Percentiles rank a stretch among this genome's conserved stretches.
These are phyloP conservation scores for Leccinum subfulvum DNA, from an alignment of 1,284 basidiomycete species.

Conservation along the genomic window DNA sequence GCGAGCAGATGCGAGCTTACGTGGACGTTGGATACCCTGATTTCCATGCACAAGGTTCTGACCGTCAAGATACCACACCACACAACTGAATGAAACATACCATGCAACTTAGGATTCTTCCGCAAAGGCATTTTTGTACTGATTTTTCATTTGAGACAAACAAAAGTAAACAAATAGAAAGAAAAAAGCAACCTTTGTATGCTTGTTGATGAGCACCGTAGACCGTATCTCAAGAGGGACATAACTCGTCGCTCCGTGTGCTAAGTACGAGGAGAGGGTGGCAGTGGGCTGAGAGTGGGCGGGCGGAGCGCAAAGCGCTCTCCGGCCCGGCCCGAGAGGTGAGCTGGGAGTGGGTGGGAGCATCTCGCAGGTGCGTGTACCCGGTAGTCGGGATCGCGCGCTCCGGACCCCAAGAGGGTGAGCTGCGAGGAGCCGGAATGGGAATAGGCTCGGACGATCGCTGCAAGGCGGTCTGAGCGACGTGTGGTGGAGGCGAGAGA, in stretches of 20 bases:
- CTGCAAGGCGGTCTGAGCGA: too few species aligned
- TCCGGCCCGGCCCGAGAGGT: too few species aligned
- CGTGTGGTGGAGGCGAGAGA: too few species aligned
- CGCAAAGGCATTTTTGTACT: not conserved
- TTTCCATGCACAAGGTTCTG: not conserved
- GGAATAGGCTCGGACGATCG: too few species aligned
- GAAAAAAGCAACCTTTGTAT: not conserved
- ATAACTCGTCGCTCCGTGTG: not conserved
- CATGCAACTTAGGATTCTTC: not conserved
- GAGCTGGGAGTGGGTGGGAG: too few species aligned
- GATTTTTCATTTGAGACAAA: not conserved
- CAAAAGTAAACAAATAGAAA: not conserved
- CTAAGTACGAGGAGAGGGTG: too few species aligned
- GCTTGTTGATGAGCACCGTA: not conserved
- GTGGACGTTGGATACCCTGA: not conserved
- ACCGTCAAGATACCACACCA: not conserved
- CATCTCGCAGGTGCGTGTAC: too few species aligned
- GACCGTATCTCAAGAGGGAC: not conserved
- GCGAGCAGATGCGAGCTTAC: not conserved
- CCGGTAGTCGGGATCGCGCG: too few species aligned
- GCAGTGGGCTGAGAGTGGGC: too few species aligned
- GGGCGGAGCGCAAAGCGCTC: too few species aligned
- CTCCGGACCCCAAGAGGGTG: too few species aligned
- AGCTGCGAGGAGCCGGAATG: too few species aligned
- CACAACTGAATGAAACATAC: not conserved